phyloP scores from a whole-genome alignment of 176 grass and related monocot genomes.

The Avena sativa region DNA sequence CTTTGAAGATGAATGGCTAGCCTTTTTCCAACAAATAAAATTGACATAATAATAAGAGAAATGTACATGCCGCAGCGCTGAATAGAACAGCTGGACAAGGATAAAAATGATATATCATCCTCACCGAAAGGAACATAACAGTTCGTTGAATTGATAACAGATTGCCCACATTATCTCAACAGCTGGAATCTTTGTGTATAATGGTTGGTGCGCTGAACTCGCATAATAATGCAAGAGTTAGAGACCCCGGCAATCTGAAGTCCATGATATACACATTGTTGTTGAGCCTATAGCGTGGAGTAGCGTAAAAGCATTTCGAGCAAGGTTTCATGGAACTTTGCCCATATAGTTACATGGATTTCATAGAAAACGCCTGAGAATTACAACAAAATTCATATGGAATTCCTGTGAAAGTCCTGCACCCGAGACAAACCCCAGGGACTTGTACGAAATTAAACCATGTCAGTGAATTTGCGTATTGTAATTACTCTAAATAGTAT shows the following conservation, averaged over 20 bases:
- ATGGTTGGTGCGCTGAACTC: background rate
- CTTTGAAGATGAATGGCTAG: slow-evolving; percentile 31
- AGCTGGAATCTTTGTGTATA: background rate
- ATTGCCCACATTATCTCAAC: background rate
- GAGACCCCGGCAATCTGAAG: background rate
- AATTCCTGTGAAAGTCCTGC: background rate
- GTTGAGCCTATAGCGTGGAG: background rate
- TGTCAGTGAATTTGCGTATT: background rate
- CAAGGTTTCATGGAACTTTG: slow-evolving; percentile 11
- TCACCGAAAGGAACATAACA: background rate
- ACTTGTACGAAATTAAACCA: background rate
- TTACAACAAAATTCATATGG: background rate
- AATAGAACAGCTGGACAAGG: slow-evolving; percentile 20
- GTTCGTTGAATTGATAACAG: background rate
- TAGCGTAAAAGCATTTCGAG: background rate
- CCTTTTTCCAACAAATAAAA: background rate
- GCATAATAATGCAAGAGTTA: background rate
- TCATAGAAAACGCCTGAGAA: background rate
- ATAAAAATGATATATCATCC: background rate
- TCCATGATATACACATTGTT: background rate
- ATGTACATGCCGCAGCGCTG: background rate
- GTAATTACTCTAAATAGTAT: background rate
- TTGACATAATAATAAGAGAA: background rate
- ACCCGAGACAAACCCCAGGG: background rate
- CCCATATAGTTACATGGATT: background rate